phyloP scores from a whole-genome alignment of 164 flowering plant genomes.

The Cinnamomum chago region DNA sequence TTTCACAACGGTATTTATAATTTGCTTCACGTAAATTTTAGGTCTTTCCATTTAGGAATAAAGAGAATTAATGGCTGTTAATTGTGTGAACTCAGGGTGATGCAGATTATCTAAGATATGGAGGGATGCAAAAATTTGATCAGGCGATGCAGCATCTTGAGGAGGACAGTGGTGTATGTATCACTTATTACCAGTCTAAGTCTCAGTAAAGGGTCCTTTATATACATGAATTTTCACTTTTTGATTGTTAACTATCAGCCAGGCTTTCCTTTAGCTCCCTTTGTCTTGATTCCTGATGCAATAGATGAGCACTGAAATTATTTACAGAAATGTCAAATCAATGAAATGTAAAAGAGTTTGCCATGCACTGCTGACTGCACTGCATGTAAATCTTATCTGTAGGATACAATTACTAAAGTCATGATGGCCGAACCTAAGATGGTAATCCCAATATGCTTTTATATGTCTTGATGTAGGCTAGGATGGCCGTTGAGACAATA shows the following conservation, averaged over 20 bases:
- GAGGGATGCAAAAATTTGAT: conserved; percentile 97
- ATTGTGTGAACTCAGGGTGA: conserved; percentile 61
- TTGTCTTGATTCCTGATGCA: neutral
- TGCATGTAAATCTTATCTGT: no score
- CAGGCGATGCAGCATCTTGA: conserved; percentile 96
- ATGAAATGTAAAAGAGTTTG: no score
- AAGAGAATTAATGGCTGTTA: neutral
- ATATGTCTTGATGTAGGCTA: no score
- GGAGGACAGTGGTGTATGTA: conserved; percentile 70
- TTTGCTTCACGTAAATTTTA: neutral
- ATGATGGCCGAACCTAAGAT: no score
- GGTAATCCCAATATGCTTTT: no score
- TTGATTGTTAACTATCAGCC: neutral
- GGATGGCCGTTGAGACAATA: no score
- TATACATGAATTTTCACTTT: neutral
- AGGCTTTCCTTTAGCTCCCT: neutral
- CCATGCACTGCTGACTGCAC: no score
- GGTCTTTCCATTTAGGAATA: neutral
- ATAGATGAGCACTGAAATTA: no score
- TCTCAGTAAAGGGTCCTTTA: neutral
- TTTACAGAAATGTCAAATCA: no score
- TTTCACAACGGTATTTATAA: no score
- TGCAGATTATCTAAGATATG: conserved; percentile 80
- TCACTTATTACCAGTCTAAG: neutral
- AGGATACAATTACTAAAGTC: no score